phyloP scores from a whole-genome alignment of 306 rosid species.

The Casuarina equisetifolia region DNA sequence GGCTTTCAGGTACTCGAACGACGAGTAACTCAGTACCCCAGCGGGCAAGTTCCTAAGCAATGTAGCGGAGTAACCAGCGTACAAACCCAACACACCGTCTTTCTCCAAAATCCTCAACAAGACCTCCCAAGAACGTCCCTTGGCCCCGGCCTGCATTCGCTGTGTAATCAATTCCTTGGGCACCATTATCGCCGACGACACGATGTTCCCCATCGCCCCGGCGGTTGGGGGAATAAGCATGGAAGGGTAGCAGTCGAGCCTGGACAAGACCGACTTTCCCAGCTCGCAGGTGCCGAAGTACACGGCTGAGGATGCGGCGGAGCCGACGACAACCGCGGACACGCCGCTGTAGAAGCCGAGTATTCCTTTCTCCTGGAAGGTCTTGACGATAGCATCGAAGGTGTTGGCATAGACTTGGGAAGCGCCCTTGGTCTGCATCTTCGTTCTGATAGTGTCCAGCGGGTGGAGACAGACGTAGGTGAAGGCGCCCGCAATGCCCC shows the following conservation, averaged over 20 bases:
- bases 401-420: constrained; percentile 62
- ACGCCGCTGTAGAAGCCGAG: constrained; percentile 81
- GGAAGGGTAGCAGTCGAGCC: constrained; percentile 48
- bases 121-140: constrained; percentile 75
- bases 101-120: constrained; percentile 54
- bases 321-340: constrained; percentile 84
- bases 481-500: constrained; percentile 95
- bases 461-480: constrained; percentile 89
- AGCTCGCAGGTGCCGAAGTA: constrained; percentile 90
- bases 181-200: constrained; percentile 85
- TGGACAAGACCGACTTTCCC: constrained; percentile 65
- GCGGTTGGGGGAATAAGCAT: constrained; percentile 76
- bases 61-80: constrained; percentile 80
- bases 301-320: constrained; percentile 82
- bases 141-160: constrained; percentile 83
- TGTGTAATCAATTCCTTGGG: constrained; percentile 91
- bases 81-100: constrained; percentile 77
- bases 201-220: constrained; percentile 85
- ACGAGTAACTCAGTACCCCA: constrained; percentile 84
- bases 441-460: constrained; percentile 83
- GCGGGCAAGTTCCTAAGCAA: constrained; percentile 79
- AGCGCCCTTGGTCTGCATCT: constrained; percentile 86
- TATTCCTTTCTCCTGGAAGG: constrained; percentile 66
- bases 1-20: constrained; percentile 79
- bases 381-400: constrained; percentile 62